A percentile compares a stretch with the other conserved stretches of the same genome.
Conservation (phyloP, 192 early-diverging fungal species). For the Blastocladiella britannica region DNA sequence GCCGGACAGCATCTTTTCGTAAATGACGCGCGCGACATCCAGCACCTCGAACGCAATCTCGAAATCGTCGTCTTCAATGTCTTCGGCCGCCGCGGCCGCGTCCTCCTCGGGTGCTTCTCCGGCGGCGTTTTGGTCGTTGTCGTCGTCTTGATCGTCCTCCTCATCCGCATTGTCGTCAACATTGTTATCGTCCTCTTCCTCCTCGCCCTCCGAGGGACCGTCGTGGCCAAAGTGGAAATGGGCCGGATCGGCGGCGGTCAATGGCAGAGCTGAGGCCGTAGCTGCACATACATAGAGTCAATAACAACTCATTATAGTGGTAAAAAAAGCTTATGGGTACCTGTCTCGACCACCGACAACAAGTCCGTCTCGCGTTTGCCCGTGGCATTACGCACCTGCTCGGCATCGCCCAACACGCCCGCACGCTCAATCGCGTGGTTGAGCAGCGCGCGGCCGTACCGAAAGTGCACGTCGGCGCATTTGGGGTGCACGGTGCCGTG, state of each 20-base stretch:
- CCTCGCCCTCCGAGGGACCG: no score
- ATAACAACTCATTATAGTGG: no score
- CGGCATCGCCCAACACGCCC: conserved; percentile 6
- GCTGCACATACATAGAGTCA: no score
- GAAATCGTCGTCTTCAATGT: conserved; percentile 6
- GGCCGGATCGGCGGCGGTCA: no score
- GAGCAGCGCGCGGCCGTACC: conserved; percentile 10
- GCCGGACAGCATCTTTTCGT: conserved; percentile 4
- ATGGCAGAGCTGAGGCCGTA: neutral
- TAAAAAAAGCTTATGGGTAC: no score
- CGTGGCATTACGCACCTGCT: neutral
- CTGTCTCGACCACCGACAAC: neutral
- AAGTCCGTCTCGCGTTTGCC: neutral
- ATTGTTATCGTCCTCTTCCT: conserved; percentile 1
- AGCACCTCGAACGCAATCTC: conserved; percentile 19
- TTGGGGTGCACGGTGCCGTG: conserved; percentile 3
- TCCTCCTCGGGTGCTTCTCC: no score
- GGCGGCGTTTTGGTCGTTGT: no score
- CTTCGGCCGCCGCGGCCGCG: conserved; percentile 6
- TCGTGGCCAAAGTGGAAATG: conserved; percentile 1
- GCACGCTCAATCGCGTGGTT: conserved; percentile 8
- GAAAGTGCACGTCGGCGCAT: conserved; percentile 10
- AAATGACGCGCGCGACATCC: conserved; percentile 19
- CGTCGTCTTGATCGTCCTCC: neutral
- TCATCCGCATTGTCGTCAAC: neutral